Conservation (phyloP, 768 basidiomycete genomes). For the Kwoniella heveanensis region DNA sequence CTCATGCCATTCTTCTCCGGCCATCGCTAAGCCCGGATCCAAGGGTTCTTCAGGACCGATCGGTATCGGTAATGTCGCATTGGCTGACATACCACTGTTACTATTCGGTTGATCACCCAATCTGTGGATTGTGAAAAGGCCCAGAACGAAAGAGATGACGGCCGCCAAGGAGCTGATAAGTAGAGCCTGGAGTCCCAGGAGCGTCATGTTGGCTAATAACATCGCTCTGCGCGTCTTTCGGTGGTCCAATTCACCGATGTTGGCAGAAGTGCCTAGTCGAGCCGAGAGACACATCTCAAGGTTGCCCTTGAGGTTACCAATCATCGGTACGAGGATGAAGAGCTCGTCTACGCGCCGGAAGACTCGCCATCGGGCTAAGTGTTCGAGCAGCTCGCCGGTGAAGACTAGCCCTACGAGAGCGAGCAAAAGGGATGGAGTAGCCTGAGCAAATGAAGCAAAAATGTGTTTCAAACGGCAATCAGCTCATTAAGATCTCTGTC, state of each 20-base stretch:
- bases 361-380: conserved; percentile 87
- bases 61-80: conserved; percentile 6
- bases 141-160: conserved; percentile 71
- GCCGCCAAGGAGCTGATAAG: conserved; percentile 86
- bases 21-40: conserved; percentile 39
- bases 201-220: conserved; percentile 75
- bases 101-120: conserved; percentile 35
- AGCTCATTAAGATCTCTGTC: too few species aligned
- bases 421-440: conserved; percentile 80
- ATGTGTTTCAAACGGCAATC: too few species aligned
- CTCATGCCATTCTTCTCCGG: conserved; percentile 46
- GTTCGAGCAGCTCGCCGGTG: conserved; percentile 85
- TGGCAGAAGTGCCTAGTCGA: conserved; percentile 87
- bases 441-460: too few species aligned
- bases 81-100: neutral
- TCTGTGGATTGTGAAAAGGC: conserved; percentile 59
- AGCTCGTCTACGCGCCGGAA: conserved; percentile 90
- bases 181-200: conserved; percentile 91
- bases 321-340: conserved; percentile 91
- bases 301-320: conserved; percentile 90
- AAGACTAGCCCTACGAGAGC: conserved; percentile 81
- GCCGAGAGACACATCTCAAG: conserved; percentile 98
- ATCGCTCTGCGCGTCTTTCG: conserved; percentile 65
- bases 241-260: conserved; percentile 86
- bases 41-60: conserved; percentile 9